Base-by-base conservation (phyloP, 257 asterid genomes). In the Haberlea rhodopensis region DNA sequence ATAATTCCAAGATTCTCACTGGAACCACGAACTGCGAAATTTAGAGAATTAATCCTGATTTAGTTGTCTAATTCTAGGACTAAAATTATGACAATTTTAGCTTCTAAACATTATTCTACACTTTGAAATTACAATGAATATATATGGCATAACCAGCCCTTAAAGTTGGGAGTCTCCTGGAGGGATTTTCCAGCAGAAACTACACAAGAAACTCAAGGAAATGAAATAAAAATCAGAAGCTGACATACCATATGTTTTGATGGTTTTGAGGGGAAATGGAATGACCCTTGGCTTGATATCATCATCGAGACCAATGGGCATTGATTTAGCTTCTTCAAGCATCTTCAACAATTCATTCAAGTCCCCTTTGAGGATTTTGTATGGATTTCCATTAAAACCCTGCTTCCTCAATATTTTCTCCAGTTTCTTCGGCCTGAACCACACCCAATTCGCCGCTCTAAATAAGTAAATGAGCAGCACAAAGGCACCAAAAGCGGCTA, bases 301-400 rank as follows among this genome's bases (percentile, higher is more conserved):
- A 18, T 72, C 71, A 5, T 16, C 20, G 5, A 65, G 53, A 32
- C 8, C 34, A 21, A 65, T 65, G 2, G 62, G 7, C 51, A 0
- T 51, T 24, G 68, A 63, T 53, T 11, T 19, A 9, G 64, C 71
- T 57, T 74, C 54, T 3, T 8, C 16, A 1, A 7, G 2, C 53
- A 63, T 57, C 28, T 10, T 31, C 34, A 1, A 18, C 10, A 28
- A 20, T 6, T 74, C 75, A 32, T 74, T 57, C 27, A 37, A 7
- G 56, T 74, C 78, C 25, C 78, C 75, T 40, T 74, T 32, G 29
- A 58, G 26, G 3, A 68, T 22, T 34, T 60, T 34, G 20, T 68
- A 74, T 0, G 75, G 26, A 27, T 49, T 74, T 4, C 78, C 75
- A 9, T 34, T 26, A 9, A 74, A 45, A 5, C 78, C 75, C 63